Evolutionary conservation across 1,284 basidiomycete genomes (phyloP).

Genomic region (Cutaneotrichosporon dermatis): DNA sequence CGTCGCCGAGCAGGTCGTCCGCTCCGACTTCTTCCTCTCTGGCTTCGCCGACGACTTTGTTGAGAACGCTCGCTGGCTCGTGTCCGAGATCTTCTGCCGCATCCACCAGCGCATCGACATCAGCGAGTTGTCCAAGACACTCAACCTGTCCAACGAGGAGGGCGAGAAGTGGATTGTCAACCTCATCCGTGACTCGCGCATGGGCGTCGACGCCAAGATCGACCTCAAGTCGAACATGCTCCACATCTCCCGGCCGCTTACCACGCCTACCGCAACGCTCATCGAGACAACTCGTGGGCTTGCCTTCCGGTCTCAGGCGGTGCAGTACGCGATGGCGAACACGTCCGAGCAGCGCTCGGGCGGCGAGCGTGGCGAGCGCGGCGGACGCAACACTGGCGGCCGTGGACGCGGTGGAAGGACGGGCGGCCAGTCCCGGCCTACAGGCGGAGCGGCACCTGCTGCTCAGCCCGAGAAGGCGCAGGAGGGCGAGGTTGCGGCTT

Average conservation of each 20-base stretch:
- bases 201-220: conserved; percentile 94
- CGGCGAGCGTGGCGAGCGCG: conserved; percentile 26
- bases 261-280: conserved; percentile 87
- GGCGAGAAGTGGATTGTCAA: conserved; percentile 99
- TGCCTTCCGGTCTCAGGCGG: conserved; percentile 82
- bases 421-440: conserved; percentile 17
- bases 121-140: conserved; percentile 82
- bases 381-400: conserved; percentile 28
- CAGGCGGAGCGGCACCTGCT: conserved; percentile 6
- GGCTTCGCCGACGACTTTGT: conserved; percentile 89
- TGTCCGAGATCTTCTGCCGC: conserved; percentile 95
- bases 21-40: conserved; percentile 88
- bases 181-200: conserved; percentile 91
- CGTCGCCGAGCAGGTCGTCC: conserved; percentile 76
- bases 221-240: conserved; percentile 84
- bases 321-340: conserved; percentile 70
- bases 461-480: conserved; percentile 6
- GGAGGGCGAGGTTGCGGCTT: conserved; percentile 20
- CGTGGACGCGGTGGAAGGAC: conserved; percentile 31
- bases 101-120: conserved; percentile 97
- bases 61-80: conserved; percentile 90
- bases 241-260: conserved; percentile 83
- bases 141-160: conserved; percentile 87
- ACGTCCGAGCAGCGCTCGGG: conserved; percentile 23
- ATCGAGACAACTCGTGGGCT: conserved; percentile 95